Percentiles rank a stretch among this genome's conserved stretches.
phyloP scores from a whole-genome alignment of 495 filamentous ascomycete species.

The Hypoxylon perforatum region DNA sequence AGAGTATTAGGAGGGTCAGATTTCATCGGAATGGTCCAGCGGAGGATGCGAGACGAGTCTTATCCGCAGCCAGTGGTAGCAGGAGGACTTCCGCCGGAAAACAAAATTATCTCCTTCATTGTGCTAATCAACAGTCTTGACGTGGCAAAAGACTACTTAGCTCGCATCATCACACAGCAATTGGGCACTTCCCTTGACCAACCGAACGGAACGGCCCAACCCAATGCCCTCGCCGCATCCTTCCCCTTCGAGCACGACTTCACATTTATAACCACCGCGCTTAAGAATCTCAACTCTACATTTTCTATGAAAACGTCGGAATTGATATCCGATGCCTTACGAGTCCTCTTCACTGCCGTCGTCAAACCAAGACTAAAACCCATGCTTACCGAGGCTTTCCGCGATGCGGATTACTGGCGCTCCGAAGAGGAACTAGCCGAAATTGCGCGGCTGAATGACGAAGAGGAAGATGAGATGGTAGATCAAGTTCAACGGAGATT shows the following conservation, averaged over 20 bases:
- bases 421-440: slow-evolving; percentile 64
- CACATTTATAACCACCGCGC: slow-evolving; percentile 69
- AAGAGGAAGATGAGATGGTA: slow-evolving; percentile 62
- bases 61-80: slow-evolving; percentile 82
- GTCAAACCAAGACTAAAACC: slow-evolving; percentile 87
- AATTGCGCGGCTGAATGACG: slow-evolving; percentile 59
- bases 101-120: slow-evolving; percentile 84
- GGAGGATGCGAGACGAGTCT: slow-evolving; percentile 95
- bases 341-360: slow-evolving; percentile 87
- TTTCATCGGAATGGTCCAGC: slow-evolving; percentile 96
- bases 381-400: slow-evolving; percentile 86
- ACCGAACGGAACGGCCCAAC: slow-evolving; percentile 36
- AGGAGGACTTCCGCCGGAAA: slow-evolving; percentile 83
- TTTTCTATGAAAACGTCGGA: slow-evolving; percentile 83
- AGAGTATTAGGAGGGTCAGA: slow-evolving; percentile 89
- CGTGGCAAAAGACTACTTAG: slow-evolving; percentile 85
- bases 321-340: slow-evolving; percentile 81
- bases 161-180: slow-evolving; percentile 80
- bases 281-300: slow-evolving; percentile 73
- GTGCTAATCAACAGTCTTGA: slow-evolving; percentile 96
- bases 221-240: slow-evolving; percentile 64
- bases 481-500: slow-evolving; percentile 79
- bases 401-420: slow-evolving; percentile 84
- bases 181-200: slow-evolving; percentile 58
- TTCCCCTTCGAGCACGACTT: slow-evolving; percentile 86